phyloP scores from a whole-genome alignment of 2,329 filamentous ascomycete species.

The Setomelanomma holmii region DNA sequence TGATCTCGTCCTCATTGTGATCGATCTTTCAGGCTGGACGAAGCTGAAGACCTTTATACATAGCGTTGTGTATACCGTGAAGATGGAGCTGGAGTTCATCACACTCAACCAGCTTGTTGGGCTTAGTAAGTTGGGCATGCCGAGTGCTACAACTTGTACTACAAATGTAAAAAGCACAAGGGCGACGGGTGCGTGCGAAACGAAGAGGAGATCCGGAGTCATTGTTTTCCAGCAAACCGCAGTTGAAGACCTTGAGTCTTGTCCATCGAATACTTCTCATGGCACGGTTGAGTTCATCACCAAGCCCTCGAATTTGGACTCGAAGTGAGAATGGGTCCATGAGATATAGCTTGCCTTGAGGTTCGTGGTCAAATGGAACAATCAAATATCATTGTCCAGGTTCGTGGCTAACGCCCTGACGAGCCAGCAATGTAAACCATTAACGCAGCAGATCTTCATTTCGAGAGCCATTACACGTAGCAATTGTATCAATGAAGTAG shows the following conservation, averaged over 20 bases:
- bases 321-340: too few relatives aligned
- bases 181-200: not conserved
- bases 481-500: too few relatives aligned
- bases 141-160: not conserved
- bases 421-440: too few relatives aligned
- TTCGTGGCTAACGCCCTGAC: too few relatives aligned
- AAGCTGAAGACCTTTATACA: conserved; percentile 30
- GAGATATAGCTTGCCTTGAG: too few relatives aligned
- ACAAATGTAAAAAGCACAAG: not conserved
- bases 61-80: conserved; percentile 48
- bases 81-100: conserved; percentile 59
- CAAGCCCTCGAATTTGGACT: not conserved
- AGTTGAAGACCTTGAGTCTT: not conserved
- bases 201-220: not conserved
- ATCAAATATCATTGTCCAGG: too few relatives aligned
- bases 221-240: not conserved
- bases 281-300: not conserved
- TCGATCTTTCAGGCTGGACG: conserved; percentile 11
- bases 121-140: conserved; percentile 1
- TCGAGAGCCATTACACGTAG: too few relatives aligned
- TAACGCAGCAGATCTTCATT: too few relatives aligned
- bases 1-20: conserved; percentile 12
- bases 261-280: not conserved
- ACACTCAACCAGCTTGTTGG: conserved; percentile 50
- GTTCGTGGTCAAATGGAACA: too few relatives aligned